Percentiles rank a stretch among this genome's conserved stretches.
These are phyloP conservation scores for Elsinoe fawcettii DNA, from an alignment of 2,329 filamentous ascomycete genomes.

Conservation along the genomic window DNA sequence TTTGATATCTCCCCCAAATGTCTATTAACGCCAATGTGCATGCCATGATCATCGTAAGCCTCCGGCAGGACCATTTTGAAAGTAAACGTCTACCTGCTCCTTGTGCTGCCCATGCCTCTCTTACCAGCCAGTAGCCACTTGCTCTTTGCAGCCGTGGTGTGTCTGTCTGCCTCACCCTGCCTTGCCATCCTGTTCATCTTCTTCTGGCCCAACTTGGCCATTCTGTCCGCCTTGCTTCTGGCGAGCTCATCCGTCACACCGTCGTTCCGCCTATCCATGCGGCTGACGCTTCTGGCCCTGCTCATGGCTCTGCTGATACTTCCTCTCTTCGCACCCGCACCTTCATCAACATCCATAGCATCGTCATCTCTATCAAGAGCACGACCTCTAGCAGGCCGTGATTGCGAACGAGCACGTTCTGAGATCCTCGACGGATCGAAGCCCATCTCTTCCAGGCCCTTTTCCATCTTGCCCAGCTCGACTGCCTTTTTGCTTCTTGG, in stretches of 20 bases:
- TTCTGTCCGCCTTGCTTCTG: constrained; percentile 72
- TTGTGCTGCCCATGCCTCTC: constrained; percentile 85
- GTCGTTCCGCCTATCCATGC: constrained; percentile 63
- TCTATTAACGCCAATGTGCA: constrained; percentile 6
- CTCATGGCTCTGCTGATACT: constrained; percentile 57
- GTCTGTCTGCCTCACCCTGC: constrained; percentile 93
- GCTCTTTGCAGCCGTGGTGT: constrained; percentile 68
- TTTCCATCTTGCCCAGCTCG: constrained; percentile 78
- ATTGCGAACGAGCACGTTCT: constrained; percentile 62
- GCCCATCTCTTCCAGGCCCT: constrained; percentile 74
- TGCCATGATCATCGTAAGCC: constrained; percentile 1
- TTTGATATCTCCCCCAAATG: not conserved
- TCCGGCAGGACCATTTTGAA: not conserved
- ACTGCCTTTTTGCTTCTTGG: constrained; percentile 75
- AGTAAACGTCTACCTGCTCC: constrained; percentile 36
- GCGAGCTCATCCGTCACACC: constrained; percentile 62
- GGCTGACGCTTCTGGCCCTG: constrained; percentile 55
- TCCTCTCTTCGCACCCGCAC: constrained; percentile 24
- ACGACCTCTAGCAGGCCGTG: constrained; percentile 59
- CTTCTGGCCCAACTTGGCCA: constrained; percentile 87
- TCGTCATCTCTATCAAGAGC: constrained; percentile 55
- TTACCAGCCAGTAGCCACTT: constrained; percentile 95
- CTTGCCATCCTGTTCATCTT: constrained; percentile 98
- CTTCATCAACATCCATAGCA: constrained; percentile 60
- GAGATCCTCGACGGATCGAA: constrained; percentile 71